Base-by-base conservation (phyloP, 306 rosid genomes). In the Ormosia semicastrata region DNA sequence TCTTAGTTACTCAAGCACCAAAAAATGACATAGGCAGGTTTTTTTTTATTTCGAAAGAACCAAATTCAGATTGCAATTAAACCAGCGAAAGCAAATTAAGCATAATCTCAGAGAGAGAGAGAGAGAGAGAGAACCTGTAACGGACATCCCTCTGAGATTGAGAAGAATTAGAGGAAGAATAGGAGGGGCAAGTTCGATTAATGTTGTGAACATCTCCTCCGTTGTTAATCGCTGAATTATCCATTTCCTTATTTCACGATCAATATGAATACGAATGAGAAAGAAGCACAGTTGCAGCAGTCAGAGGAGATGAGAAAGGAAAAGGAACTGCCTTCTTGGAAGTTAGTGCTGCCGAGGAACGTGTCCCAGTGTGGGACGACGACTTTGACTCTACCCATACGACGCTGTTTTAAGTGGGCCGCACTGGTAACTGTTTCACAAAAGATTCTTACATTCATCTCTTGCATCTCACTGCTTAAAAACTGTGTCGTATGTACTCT, bases 131-230 rank as follows among this genome's bases (percentile, higher is more conserved):
- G 81, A 47, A 93, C 97, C 99, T 95, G 95, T 95, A 95, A 85
- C 63, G 83, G 81, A 95, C 98, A 85, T 93, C 98, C 58, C 96
- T 82, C 36, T 64, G 92, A 63, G 92, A 70, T 7, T 59, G 91
- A 69, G 97, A 89, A 79, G 89, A 85, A 77, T n/a, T n/a, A n/a
- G n/a, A n/a, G n/a, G 81, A 82, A 18, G 86, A 85, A 75, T 3
- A 49, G 39, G 71, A 75, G 52, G 60, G 57, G 64, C 10, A 75
- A 13, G 89, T 46, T 17, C 71, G 86, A 60, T 40, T 24, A 24
- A 0, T 58, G 33, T 69, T 37, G 62, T 81, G 76, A 63, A 77
- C 80, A 14, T 77, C 89, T 63, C 77, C 24, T 24, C 24, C 79
- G 75, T 60, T 43, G 78, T 73, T 37, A n/a, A 37, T 41, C 81